Evolutionary conservation across 2,329 filamentous ascomycete species (phyloP).

Genomic region (Xylaria sp.): DNA sequence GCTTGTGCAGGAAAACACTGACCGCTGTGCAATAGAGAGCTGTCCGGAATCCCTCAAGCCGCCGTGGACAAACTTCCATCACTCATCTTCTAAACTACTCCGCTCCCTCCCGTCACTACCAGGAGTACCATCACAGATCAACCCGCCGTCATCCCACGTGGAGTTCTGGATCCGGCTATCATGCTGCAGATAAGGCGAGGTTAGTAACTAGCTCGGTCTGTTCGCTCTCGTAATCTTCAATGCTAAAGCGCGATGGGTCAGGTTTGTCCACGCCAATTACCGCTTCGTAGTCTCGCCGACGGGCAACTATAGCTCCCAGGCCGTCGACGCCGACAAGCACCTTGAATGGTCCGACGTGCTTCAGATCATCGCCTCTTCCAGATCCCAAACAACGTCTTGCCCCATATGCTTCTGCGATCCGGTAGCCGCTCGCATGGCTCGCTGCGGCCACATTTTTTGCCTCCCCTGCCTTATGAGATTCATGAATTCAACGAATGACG

Average conservation of each 20-base stretch:
- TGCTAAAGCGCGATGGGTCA: constrained; percentile 48
- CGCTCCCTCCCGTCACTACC: constrained; percentile 77
- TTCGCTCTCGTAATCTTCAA: constrained; percentile 5
- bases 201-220: constrained; percentile 53
- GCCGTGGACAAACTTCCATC: constrained; percentile 95
- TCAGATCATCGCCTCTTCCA: constrained; percentile 89
- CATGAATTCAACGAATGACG: constrained; percentile 85
- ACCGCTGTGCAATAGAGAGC: constrained; percentile 54
- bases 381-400: constrained; percentile 89
- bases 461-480: constrained; percentile 92
- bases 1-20: constrained; percentile 14
- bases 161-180: constrained; percentile 89
- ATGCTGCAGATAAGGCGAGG: constrained; percentile 89
- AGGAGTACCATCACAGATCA: constrained; percentile 63
- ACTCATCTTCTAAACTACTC: constrained; percentile 96
- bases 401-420: constrained; percentile 95
- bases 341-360: constrained; percentile 91
- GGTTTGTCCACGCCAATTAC: constrained; percentile 95
- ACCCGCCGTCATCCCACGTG: constrained; percentile 80
- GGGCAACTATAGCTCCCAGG: constrained; percentile 82
- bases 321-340: constrained; percentile 86
- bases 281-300: constrained; percentile 92
- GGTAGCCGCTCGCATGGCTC: constrained; percentile 94
- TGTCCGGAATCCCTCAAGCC: constrained; percentile 68
- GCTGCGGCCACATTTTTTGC: constrained; percentile 97